phyloP scores from a whole-genome alignment of 2,329 filamentous ascomycete genomes.

The Penicillium sp. region DNA sequence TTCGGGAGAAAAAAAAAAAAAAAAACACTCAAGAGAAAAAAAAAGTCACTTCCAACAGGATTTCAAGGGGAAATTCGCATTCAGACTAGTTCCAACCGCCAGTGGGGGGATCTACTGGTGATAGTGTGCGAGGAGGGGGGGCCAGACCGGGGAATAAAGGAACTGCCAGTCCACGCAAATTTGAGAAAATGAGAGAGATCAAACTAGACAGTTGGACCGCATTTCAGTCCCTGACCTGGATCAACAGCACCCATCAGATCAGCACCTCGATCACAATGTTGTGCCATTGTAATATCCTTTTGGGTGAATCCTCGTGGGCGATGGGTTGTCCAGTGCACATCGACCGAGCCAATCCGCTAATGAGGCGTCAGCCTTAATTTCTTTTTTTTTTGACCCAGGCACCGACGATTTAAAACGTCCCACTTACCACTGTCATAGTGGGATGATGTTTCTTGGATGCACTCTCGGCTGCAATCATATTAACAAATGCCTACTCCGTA shows the following conservation, averaged over 20 bases:
- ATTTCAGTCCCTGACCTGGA: conserved; percentile 33
- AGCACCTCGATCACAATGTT: conserved; percentile 40
- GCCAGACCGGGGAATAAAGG: neutral
- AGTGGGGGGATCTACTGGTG: conserved; percentile 20
- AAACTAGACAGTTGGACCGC: conserved; percentile 15
- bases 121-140: neutral
- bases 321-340: conserved; percentile 45
- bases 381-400: neutral
- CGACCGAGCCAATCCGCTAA: conserved; percentile 39
- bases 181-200: neutral
- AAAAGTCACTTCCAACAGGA: neutral
- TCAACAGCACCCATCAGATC: conserved; percentile 35
- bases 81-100: conserved; percentile 8
- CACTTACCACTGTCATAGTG: conserved; percentile 41
- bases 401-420: neutral
- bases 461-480: conserved; percentile 39
- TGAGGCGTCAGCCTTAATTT: conserved; percentile 13
- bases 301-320: conserved; percentile 39
- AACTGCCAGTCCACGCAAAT: neutral
- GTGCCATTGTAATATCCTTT: conserved; percentile 40
- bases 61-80: conserved; percentile 20
- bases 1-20: conserved; percentile 9
- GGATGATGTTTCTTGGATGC: conserved; percentile 41
- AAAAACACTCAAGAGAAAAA: no score
- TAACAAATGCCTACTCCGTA: conserved; percentile 36